Conservation (phyloP, 768 basidiomycete species). For the Macrocybe gigantea region DNA sequence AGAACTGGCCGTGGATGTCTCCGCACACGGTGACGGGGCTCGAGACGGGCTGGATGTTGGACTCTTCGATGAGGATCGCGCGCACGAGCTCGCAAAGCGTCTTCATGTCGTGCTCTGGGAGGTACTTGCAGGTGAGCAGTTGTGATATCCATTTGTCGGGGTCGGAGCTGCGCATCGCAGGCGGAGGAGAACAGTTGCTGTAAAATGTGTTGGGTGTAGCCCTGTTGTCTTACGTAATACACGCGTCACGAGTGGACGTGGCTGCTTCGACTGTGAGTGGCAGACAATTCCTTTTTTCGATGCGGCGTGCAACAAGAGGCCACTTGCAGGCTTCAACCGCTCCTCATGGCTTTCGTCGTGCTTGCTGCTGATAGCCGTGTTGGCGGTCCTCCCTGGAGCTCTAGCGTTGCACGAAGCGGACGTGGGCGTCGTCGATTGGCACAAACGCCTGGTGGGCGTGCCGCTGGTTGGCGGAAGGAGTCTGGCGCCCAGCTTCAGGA, state of each 20-base stretch:
- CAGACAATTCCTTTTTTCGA: background rate
- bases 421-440: constrained; percentile 84
- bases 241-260: background rate
- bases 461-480: constrained; percentile 47
- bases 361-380: too few species aligned
- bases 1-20: constrained; percentile 97
- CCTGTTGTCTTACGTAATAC: too few species aligned
- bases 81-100: constrained; percentile 87
- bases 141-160: constrained; percentile 87
- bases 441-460: constrained; percentile 70
- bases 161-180: constrained; percentile 22
- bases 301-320: too few species aligned
- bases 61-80: constrained; percentile 89
- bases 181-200: too few species aligned
- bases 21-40: constrained; percentile 94
- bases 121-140: constrained; percentile 79
- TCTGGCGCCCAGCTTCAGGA: constrained; percentile 58
- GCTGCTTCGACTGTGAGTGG: background rate
- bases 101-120: constrained; percentile 91
- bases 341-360: too few species aligned
- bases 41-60: constrained; percentile 94
- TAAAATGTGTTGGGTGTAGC: too few species aligned
- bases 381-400: background rate
- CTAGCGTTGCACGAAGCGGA: constrained; percentile 61
- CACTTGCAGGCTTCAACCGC: too few species aligned